Conservation (phyloP, 2,329 filamentous ascomycete genomes). For the Thielaviopsis musarum region DNA sequence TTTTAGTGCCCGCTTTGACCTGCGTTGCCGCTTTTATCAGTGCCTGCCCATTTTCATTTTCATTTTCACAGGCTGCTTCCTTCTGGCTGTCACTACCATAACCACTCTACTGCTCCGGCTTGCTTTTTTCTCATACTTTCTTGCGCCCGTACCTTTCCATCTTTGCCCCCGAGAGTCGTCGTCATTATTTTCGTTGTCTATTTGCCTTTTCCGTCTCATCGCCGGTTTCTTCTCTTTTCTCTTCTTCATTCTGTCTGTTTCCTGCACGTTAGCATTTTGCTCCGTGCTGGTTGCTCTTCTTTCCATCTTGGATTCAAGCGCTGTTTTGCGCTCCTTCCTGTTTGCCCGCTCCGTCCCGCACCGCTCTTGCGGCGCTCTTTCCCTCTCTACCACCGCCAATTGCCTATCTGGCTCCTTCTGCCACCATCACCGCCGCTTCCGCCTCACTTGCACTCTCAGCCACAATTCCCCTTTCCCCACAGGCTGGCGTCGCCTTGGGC, state of each 20-base stretch:
- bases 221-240: background rate
- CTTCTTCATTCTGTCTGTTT: background rate
- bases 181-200: background rate
- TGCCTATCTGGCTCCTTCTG: background rate
- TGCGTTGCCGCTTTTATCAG: background rate
- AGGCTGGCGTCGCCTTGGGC: conserved; percentile 7
- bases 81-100: background rate
- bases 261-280: background rate
- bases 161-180: background rate
- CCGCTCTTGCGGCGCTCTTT: background rate
- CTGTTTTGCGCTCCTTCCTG: background rate
- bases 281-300: background rate
- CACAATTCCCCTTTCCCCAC: conserved; percentile 1
- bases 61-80: background rate
- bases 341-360: background rate
- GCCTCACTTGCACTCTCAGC: background rate
- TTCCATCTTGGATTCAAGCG: background rate
- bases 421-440: background rate
- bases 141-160: background rate
- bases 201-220: background rate
- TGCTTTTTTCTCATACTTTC: background rate
- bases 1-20: background rate
- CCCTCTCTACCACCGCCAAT: background rate
- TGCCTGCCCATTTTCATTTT: background rate
- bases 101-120: background rate